Percentiles rank a stretch among this genome's conserved stretches.
phyloP scores from a whole-genome alignment of 1,284 basidiomycete species.

The Apiotrichum brassicae region DNA sequence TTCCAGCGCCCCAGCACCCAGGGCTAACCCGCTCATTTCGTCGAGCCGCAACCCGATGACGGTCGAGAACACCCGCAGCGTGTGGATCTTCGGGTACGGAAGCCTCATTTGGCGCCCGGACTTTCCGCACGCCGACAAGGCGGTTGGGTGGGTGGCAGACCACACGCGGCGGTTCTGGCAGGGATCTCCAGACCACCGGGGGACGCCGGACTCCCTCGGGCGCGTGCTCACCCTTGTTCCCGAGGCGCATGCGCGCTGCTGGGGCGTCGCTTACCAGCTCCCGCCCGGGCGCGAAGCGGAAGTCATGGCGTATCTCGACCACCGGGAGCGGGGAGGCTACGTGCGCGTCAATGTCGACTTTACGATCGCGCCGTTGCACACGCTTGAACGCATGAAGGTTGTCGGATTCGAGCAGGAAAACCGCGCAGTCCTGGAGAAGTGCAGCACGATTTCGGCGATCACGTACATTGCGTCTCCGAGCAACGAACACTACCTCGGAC shows the following conservation, averaged over 20 bases:
- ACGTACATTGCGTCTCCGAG: conserved; percentile 16
- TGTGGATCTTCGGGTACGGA: conserved; percentile 18
- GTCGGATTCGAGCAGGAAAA: neutral
- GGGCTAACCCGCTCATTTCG: too few relatives aligned
- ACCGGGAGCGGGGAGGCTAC: conserved; percentile 18
- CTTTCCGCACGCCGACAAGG: conserved; percentile 11
- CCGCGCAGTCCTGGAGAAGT: neutral
- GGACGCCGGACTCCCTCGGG: conserved; percentile 37
- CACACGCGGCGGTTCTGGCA: conserved; percentile 45
- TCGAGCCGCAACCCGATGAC: too few relatives aligned
- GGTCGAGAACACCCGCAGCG: too few relatives aligned
- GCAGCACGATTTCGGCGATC: neutral
- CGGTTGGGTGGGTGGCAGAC: conserved; percentile 49
- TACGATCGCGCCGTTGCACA: neutral
- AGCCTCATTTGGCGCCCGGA: conserved; percentile 19
- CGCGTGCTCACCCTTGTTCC: conserved; percentile 42
- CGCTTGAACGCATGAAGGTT: neutral
- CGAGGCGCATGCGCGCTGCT: conserved; percentile 7
- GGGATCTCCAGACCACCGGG: conserved; percentile 44
- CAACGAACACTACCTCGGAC: conserved; percentile 16
- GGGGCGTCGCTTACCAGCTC: conserved; percentile 16
- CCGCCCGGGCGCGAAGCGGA: conserved; percentile 8
- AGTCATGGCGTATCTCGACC: conserved; percentile 18
- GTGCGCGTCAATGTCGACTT: conserved; percentile 14
- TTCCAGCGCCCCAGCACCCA: too few relatives aligned